phyloP scores from a whole-genome alignment of 257 asterid genomes.

The Linaria vulgaris region DNA sequence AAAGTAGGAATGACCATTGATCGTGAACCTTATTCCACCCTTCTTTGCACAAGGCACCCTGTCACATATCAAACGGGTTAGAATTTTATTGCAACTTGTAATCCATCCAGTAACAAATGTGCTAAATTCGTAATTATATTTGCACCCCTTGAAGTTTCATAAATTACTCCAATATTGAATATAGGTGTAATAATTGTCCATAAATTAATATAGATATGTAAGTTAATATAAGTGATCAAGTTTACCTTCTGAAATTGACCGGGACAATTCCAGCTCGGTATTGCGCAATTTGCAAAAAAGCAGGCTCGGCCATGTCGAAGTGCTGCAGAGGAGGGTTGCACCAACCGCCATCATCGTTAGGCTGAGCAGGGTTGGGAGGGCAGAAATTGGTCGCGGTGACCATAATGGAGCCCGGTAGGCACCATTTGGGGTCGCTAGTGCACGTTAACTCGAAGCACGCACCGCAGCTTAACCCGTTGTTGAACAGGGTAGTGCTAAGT shows the following conservation, averaged over 20 bases:
- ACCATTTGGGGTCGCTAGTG: slow-evolving; percentile 47
- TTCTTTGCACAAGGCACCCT: slow-evolving; percentile 63
- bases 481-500: slow-evolving; percentile 81
- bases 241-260: slow-evolving; percentile 63
- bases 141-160: too few relatives aligned
- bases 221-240: too few relatives aligned
- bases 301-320: slow-evolving; percentile 80
- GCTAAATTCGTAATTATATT: too few relatives aligned
- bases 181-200: too few relatives aligned
- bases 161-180: too few relatives aligned
- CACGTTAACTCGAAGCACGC: slow-evolving; percentile 75
- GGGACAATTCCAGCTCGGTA: slow-evolving; percentile 87
- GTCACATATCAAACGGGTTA: not conserved
- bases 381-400: slow-evolving; percentile 92
- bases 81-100: too few relatives aligned
- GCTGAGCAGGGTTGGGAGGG: slow-evolving; percentile 74
- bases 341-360: slow-evolving; percentile 85
- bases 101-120: too few relatives aligned
- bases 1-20: slow-evolving; percentile 61
- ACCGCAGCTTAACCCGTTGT: slow-evolving; percentile 85
- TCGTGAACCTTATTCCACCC: slow-evolving; percentile 62
- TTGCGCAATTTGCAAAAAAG: slow-evolving; percentile 76
- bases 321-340: slow-evolving; percentile 92
- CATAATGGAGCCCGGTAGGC: slow-evolving; percentile 61
- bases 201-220: too few relatives aligned